phyloP scores from a whole-genome alignment of 345 rosid genomes.

The Salix suchowensis region DNA sequence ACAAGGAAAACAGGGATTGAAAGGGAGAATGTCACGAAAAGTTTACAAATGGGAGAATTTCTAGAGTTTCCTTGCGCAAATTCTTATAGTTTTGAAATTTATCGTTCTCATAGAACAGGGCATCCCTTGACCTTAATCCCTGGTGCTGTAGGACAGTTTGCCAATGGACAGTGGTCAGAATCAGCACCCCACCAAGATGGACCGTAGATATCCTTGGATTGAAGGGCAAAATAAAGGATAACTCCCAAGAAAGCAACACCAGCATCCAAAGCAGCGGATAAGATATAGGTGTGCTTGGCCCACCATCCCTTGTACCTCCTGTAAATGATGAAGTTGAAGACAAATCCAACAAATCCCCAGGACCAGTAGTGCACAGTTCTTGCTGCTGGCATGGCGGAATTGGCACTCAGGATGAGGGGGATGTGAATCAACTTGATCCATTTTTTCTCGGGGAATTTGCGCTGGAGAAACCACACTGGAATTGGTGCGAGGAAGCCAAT shows the following conservation, averaged over 20 bases:
- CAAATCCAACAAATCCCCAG: constrained; percentile 59
- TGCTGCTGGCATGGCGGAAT: constrained; percentile 51
- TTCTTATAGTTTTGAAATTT: background rate
- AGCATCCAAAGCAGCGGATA: constrained; percentile 78
- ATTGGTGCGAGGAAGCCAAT: constrained; percentile 70
- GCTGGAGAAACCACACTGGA: constrained; percentile 54
- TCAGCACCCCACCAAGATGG: constrained; percentile 73
- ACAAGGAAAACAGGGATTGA: no score
- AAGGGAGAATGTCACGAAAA: no score
- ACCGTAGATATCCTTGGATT: constrained; percentile 44
- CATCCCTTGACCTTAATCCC: constrained; percentile 52
- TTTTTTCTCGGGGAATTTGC: constrained; percentile 59
- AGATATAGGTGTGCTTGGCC: constrained; percentile 64
- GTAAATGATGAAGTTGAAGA: constrained; percentile 64
- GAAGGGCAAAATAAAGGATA: constrained; percentile 53
- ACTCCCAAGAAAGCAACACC: constrained; percentile 70
- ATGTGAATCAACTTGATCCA: constrained; percentile 54
- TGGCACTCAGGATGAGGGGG: constrained; percentile 54
- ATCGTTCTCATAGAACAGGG: constrained; percentile 35
- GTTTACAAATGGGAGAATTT: no score
- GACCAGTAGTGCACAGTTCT: constrained; percentile 54
- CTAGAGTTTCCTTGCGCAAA: no score
- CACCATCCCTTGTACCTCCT: constrained; percentile 62
- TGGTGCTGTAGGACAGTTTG: constrained; percentile 59
- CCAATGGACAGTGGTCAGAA: constrained; percentile 58